Evolutionary conservation across 2,329 filamentous ascomycete genomes (phyloP).

Genomic region (Sporothrix euskadiensis): DNA sequence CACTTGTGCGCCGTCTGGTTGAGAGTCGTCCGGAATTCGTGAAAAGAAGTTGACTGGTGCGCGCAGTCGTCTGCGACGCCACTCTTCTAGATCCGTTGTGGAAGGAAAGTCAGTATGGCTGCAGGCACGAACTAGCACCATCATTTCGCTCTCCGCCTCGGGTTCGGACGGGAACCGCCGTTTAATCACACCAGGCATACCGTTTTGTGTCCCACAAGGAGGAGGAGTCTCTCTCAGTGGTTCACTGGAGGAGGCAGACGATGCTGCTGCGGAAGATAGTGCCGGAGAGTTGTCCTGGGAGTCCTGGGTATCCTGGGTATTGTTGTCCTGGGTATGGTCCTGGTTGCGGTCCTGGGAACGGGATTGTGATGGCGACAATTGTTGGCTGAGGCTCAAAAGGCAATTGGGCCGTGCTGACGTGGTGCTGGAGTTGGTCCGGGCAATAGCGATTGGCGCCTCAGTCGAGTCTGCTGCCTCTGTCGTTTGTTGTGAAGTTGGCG

Average conservation of each 20-base stretch:
- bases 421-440: neutral
- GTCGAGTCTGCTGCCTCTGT: neutral
- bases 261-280: neutral
- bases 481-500: neutral
- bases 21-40: neutral
- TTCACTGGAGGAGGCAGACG: neutral
- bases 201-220: neutral
- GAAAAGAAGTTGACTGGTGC: neutral
- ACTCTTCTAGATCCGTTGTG: neutral
- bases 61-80: neutral
- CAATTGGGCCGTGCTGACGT: conserved; percentile 31
- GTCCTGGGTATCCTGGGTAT: conserved; percentile 16
- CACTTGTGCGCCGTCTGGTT: neutral
- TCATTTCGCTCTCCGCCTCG: neutral
- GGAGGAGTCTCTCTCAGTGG: neutral
- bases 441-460: neutral
- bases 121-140: neutral
- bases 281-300: conserved; percentile 22
- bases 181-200: neutral
- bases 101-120: neutral
- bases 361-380: conserved; percentile 30
- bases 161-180: neutral
- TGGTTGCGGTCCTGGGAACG: conserved; percentile 7
- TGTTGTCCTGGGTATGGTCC: neutral
- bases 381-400: conserved; percentile 36